Evolutionary conservation across 2,329 filamentous ascomycete species (phyloP), one percentile per base, ranked within the genome.

Genomic region (Ceratocystis cubensis): DNA sequence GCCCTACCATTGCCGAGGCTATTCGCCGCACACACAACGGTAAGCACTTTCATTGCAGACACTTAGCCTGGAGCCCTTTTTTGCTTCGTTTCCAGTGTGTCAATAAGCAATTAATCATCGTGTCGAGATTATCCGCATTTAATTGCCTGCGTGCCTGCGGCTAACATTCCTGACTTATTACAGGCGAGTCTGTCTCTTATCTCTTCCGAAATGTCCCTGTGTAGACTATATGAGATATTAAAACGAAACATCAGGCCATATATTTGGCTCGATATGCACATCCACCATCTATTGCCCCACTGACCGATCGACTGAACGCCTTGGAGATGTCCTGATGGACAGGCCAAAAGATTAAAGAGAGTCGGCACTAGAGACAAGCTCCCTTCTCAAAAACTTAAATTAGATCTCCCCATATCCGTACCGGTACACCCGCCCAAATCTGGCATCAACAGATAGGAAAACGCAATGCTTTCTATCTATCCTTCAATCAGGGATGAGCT

Each of bases 1-100:
- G 88, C 72, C 88, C 89, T 53, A 96, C 91, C 45, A 78, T 89
- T 67, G 86, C 85, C n/a, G 86, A 82, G 76, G 85, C 85, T 13
- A 88, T 87, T 71, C 79, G 85, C 65, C 78, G 86, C 72, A 88
- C 86, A 22, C 86, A 87, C 75, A 88, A 88, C 72, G 86, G 83
- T 69, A 75, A 78, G 70, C 74, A 28, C 20, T 25, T 25, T 20
- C 22, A 8, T 15, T n/a, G 15, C 3, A 46, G 17, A 25, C n/a
- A 8, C 17, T 44, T 63, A 4, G 17, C 8, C 8, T 41, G 37
- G 37, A 41, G 10, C 3, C 10, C 10, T 41, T 41, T 41, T 41
- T 41, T 41, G 37, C 13, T 15, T 15, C 37, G 13, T 41, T 15
- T 41, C 13, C 3, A 41, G 37, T 41, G 37, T 41, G 37, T 5